Evolutionary conservation across 768 basidiomycete genomes (phyloP), one percentile per base, ranked within the genome.

Genomic region (Collybia nuda): DNA sequence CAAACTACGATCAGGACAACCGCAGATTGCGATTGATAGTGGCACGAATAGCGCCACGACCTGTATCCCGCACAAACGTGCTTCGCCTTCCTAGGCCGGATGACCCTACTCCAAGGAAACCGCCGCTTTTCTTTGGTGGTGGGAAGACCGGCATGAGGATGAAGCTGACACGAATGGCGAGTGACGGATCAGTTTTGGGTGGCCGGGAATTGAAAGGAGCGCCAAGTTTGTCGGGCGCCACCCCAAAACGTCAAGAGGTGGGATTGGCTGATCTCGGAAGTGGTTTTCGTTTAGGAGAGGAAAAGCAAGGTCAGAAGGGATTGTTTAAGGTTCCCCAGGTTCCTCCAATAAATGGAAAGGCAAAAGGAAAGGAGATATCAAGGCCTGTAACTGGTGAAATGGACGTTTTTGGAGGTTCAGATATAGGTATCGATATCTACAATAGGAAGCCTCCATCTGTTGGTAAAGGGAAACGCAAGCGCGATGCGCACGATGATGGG

Each of bases 51-150:
- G 71, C 75, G 70, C 36, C 62, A 77, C 57, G 60, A 65, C 14
- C 40, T 17, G 59, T 56, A 18, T 72, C 70, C 1, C 54, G 64
- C 28, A 59, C 65, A 14, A 63, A 74, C 8, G 59, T 57, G 1
- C 53, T 60, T 5, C 71, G 79, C 5, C 62, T 71, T 0, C 85
- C 85, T 3, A 74, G 89, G 29, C 89, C 89, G 0, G 89, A 91
- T 53, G 89, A 91, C 53, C 89, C 88, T 0, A 88, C 84, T 5
- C 89, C 89, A 6, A 85, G 89, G 15, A 73, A 76, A 23, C 87
- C 88, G 0, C 85, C 87, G 6, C 48, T 72, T 40, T 54, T 69
- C 40, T 71, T 76, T 2, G 53, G 58, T 21, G 48, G 29, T 18
- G 53, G 51, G 19, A 52, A 14, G 7, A 26, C 19, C 6, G 53